Evolutionary conservation across 495 filamentous ascomycete genomes (phyloP).

Genomic region (Coniosporium apollinis): DNA sequence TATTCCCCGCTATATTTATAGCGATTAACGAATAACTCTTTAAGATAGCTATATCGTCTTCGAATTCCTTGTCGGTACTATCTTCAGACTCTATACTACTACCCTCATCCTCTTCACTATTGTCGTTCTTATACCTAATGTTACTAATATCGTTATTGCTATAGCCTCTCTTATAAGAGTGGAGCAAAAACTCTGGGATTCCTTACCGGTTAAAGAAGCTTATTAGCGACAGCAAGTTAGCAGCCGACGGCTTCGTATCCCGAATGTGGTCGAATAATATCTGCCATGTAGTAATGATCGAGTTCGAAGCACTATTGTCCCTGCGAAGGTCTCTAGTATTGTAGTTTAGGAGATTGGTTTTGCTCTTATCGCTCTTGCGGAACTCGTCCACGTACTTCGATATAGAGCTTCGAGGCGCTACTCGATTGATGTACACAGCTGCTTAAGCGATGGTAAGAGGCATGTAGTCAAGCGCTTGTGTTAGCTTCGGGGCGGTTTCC

Average conservation of each 20-base stretch:
- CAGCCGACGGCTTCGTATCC: constrained; percentile 10
- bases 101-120: constrained; percentile 2
- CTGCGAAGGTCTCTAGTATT: constrained; percentile 23
- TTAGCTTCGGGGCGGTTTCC: constrained; percentile 13
- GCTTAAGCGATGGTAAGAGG: constrained; percentile 36
- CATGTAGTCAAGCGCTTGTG: constrained; percentile 26
- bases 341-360: constrained; percentile 22
- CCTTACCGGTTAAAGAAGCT: constrained; percentile 15
- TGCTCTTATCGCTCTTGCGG: constrained; percentile 22
- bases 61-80: constrained; percentile 6
- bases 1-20: constrained; percentile 4
- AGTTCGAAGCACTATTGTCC: constrained; percentile 26
- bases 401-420: constrained; percentile 17
- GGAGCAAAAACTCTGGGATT: constrained; percentile 11
- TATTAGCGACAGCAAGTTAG: constrained; percentile 14
- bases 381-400: constrained; percentile 23
- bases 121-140: not conserved
- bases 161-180: too few species aligned
- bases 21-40: constrained; percentile 10
- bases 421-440: constrained; percentile 28
- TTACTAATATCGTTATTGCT: not conserved
- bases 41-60: constrained; percentile 9
- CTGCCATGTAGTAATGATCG: constrained; percentile 31
- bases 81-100: constrained; percentile 1
- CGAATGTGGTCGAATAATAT: constrained; percentile 32